phyloP scores from a whole-genome alignment of 345 rosid genomes.

The Syzygium jambos region DNA sequence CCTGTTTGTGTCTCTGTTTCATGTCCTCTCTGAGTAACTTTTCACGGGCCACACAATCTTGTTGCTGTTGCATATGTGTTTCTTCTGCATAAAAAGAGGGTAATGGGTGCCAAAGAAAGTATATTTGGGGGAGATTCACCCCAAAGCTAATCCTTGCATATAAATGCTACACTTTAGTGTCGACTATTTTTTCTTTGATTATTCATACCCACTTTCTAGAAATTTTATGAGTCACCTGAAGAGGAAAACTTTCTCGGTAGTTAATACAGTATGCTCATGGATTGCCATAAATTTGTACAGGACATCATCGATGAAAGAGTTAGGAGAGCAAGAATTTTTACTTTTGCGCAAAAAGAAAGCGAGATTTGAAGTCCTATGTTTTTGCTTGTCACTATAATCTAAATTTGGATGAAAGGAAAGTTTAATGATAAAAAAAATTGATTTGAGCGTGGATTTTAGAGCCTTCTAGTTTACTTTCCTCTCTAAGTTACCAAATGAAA shows the following conservation, averaged over 20 bases:
- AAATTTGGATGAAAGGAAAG: not conserved
- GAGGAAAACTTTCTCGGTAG: not conserved
- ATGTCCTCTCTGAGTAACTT: not conserved
- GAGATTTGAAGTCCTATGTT: not conserved
- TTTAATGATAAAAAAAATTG: not conserved
- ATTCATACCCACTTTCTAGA: not conserved
- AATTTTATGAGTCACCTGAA: not conserved
- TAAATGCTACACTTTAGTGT: not conserved
- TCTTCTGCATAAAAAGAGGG: not conserved
- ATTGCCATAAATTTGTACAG: not conserved
- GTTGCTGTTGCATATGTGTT: not conserved
- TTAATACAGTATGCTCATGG: not conserved
- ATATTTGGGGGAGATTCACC: not conserved
- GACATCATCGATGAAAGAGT: not conserved
- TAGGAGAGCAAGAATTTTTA: not conserved
- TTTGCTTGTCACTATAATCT: not conserved
- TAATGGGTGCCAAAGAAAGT: not conserved
- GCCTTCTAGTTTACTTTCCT: not conserved
- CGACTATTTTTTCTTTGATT: not conserved
- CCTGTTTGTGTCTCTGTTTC: not conserved
- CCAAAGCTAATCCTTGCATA: not conserved
- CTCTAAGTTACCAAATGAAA: not conserved
- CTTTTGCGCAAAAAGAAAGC: not conserved
- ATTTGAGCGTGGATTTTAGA: not conserved
- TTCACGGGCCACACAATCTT: not conserved